Percentiles rank a stretch among this genome's conserved stretches.
phyloP scores from a whole-genome alignment of 176 grass and related monocot species.

The bread wheat (Triticum aestivum) region DNA sequence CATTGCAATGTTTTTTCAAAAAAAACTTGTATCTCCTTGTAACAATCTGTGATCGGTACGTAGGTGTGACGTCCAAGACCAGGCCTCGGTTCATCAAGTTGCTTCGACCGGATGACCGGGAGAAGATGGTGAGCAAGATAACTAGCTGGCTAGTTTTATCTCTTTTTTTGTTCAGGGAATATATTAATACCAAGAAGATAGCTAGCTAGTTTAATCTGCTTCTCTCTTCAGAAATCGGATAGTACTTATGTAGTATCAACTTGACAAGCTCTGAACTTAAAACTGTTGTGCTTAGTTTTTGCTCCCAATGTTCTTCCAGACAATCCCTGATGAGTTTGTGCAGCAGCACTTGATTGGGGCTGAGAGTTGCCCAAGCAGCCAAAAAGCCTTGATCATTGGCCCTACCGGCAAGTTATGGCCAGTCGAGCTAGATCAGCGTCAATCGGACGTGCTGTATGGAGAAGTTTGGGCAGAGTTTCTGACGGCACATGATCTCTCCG shows the following conservation, averaged over 20 bases:
- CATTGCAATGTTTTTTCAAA: too few relatives aligned
- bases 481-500: neutral
- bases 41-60: neutral
- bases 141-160: too few relatives aligned
- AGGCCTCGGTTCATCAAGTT: constrained; percentile 33
- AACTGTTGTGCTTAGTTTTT: neutral
- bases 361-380: neutral
- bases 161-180: too few relatives aligned
- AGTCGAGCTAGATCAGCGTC: neutral
- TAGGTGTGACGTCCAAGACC: constrained; percentile 7
- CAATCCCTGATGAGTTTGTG: constrained; percentile 34
- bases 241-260: neutral
- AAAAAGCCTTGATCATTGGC: constrained; percentile 13
- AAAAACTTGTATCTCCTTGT: too few relatives aligned
- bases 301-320: constrained; percentile 1
- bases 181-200: neutral
- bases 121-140: constrained; percentile 24
- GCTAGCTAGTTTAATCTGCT: neutral
- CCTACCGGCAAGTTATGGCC: constrained; percentile 22
- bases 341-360: constrained; percentile 23
- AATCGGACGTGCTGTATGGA: neutral
- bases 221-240: neutral
- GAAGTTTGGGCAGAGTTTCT: constrained; percentile 26
- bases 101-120: constrained; percentile 14
- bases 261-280: neutral